Evolutionary conservation across 2,329 filamentous ascomycete genomes (phyloP).

Genomic region (Fusarium sp.): DNA sequence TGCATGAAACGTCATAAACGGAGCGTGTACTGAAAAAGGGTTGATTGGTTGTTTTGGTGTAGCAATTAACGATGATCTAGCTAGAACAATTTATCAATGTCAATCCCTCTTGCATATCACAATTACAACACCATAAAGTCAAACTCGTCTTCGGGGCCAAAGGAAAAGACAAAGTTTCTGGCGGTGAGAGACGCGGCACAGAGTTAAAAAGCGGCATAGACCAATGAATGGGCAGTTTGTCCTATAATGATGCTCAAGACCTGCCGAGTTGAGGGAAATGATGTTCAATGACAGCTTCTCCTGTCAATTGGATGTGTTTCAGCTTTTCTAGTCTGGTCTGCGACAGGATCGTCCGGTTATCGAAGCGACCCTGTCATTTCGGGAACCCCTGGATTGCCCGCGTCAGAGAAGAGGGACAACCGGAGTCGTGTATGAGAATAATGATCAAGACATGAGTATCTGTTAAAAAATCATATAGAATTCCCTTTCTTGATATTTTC

Average conservation of each 20-base stretch:
- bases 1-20: slow-evolving; percentile 19
- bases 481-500: background rate
- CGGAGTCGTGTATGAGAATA: background rate
- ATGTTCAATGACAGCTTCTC: background rate
- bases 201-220: background rate
- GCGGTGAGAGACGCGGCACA: background rate
- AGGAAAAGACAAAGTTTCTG: background rate
- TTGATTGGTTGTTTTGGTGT: background rate
- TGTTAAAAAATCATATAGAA: too few relatives aligned
- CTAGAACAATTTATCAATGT: slow-evolving; percentile 1
- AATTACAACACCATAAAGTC: slow-evolving; percentile 19
- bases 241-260: background rate
- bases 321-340: slow-evolving; percentile 3
- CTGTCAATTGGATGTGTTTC: background rate
- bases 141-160: slow-evolving; percentile 14
- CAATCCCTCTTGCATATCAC: slow-evolving; percentile 21
- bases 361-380: slow-evolving; percentile 44
- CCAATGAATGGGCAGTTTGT: background rate
- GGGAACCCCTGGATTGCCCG: slow-evolving; percentile 21
- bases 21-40: background rate
- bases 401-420: background rate
- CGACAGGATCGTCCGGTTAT: slow-evolving; percentile 38
- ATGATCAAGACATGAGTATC: background rate
- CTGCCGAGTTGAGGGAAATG: background rate
- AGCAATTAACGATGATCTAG: slow-evolving; percentile 21